Base-by-base conservation (phyloP, 352 stramenopile species). In the Globisporangium polare region DNA sequence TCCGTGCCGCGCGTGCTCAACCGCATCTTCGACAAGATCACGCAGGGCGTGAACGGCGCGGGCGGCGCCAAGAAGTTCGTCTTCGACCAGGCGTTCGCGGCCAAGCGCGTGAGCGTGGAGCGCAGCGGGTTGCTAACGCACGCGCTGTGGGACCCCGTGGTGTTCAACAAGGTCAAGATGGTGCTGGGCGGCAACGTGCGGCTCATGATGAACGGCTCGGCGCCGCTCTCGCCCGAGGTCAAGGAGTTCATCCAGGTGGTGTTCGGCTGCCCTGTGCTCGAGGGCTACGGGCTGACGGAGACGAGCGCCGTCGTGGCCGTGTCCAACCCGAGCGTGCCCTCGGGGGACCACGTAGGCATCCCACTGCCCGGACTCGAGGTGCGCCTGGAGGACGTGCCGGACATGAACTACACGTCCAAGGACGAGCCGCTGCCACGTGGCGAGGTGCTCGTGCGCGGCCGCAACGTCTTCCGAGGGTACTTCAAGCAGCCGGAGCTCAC, bases 221-320 rank as follows among this genome's bases (percentile, higher is more conserved):
- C 96, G 6, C 93, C 95, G 2, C 71, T 98, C 53, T 84, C 84
- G 18, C 72, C 84, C 43, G 84, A 90, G 35, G 92, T 98, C 29
- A 96, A 98, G 83, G 88, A 87, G 33, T 98, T 98, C 72, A 94
- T 98, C 66, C 81, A 95, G 26, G 89, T 95, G 58, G 75, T 95
- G 7, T 85, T 98, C 49, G 90, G 84, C 54, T 84, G 88, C 29
- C 80, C 83, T 15, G 87, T 98, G 8, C 66, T 97, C 7, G 90
- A 98, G 70, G 95, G 95, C 46, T 98, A 98, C 59, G 96, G 94
- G 7, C 86, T 98, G 68, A 98, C 92, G 1, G 96, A 98, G 74
- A 96, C 89, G 53, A 78, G 83, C 43, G 93, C 89, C 7, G 80
- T 83, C 42, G 77, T 87, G 93, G 94, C 37, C 37, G 37, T 43